Base-by-base conservation (phyloP, 352 stramenopile genomes). In the Pythium sukuiense region DNA sequence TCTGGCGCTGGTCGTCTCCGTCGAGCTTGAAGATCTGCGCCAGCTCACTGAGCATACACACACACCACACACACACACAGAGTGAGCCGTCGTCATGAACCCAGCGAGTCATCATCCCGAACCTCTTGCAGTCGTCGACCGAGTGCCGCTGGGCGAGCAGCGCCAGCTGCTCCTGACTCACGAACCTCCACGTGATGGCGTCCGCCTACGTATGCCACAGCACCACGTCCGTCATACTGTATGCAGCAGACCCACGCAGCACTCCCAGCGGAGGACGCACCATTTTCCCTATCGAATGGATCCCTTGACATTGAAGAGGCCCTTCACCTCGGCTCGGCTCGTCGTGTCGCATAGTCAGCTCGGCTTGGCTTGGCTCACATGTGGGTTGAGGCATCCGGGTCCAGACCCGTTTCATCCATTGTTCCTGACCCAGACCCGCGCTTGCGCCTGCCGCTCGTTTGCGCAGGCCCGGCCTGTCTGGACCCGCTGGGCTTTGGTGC, bases 101-200 rank as follows among this genome's bases (percentile, higher is more conserved):
- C 20, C 20, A 24, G 20, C 20, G 20, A 24, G 20, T 43, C 37
- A 43, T 43, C 9, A 18, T 11, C 37, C 37, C 37, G 37, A 50
- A 89, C 80, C 80, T 77, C 55, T 80, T 84, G 77, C 83, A 89
- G 37, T 86, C 79, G 53, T 84, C 77, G 43, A 84, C 71, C 11
- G 69, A 75, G 72, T 85, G 73, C 54, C 63, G 68, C 20, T 60
- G 71, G 14, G 69, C 73, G 27, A 90, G 65, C 12, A 56, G 54
- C 63, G 57, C 68, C 55, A 89, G 58, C 12, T 88, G 71, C 33
- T 59, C 45, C 55, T 86, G 69, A 14, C 48, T 79, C 60, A 76
- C 76, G 56, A 76, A 63, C 55, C 76, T 87, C 79, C 80, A 91
- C 71, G 86, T 80, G 56, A 89, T 80, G 45, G 80, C 61, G 32